A percentile compares a stretch with the other conserved stretches of the same genome.
Evolutionary conservation across 1,139 yeast genomes (phyloP).

Genomic region (Meyerozyma smithsonii): DNA sequence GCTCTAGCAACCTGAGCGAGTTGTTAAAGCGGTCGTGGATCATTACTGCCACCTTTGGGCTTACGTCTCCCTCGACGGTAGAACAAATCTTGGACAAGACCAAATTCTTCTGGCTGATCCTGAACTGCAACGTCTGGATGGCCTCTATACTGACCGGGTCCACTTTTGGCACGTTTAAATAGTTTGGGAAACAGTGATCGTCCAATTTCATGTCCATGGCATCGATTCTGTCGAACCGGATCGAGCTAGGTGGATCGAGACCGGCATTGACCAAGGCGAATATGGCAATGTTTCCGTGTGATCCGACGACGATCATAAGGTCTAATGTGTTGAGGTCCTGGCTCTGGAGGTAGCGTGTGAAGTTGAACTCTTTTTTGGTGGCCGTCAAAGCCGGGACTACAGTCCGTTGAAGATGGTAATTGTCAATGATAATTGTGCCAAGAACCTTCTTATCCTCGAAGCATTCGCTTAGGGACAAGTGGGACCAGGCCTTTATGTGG

Average conservation of each 20-base stretch:
- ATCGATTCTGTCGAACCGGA: conserved; percentile 17
- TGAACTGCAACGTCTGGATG: conserved; percentile 12
- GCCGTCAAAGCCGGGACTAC: conserved; percentile 10
- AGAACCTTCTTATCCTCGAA: conserved; percentile 18
- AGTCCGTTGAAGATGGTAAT: conserved; percentile 38
- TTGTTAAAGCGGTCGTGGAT: conserved; percentile 38
- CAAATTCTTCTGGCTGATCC: conserved; percentile 20
- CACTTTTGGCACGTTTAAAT: neutral
- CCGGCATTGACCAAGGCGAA: conserved; percentile 51
- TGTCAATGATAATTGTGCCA: conserved; percentile 54
- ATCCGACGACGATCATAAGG: conserved; percentile 49
- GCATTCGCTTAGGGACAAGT: conserved; percentile 37
- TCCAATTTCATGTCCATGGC: conserved; percentile 3
- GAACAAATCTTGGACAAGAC: conserved; percentile 18
- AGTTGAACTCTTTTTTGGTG: conserved; percentile 6
- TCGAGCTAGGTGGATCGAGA: conserved; percentile 40
- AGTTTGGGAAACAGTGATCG: conserved; percentile 2
- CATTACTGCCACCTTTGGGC: conserved; percentile 20
- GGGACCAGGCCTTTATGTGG: conserved; percentile 58
- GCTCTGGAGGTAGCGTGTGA: conserved; percentile 10
- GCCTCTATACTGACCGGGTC: conserved; percentile 3
- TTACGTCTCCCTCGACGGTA: conserved; percentile 11
- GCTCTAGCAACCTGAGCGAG: conserved; percentile 26
- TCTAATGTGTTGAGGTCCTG: conserved; percentile 28
- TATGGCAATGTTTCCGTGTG: conserved; percentile 39